Base-by-base conservation (phyloP, 805 yeast genomes). In the Yamadazyma phyllophila region DNA sequence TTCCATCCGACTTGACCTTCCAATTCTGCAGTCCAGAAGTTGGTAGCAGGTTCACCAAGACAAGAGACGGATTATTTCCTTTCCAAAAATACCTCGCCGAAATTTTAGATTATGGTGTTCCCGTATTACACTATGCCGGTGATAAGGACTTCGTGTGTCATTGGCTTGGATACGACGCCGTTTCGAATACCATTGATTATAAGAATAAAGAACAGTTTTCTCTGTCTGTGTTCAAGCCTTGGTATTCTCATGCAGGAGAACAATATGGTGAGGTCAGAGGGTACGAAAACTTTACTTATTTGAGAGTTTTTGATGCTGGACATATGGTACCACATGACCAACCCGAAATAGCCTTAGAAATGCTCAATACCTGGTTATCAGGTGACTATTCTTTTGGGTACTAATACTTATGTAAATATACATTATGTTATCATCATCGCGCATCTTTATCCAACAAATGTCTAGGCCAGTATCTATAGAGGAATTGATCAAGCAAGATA, bases 91-190 rank as follows among this genome's bases (percentile, higher is more conserved):
- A 78, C 42, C 77, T 69, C 15, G 61, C 62, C 7, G 63, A 65
- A 53, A 46, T 75, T 59, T 52, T 71, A 45, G 72, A 71, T 56
- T 65, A 73, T 46, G 84, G 80, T 24, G 58, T 88, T 33, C 95
- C 96, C 8, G 90, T 88, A 2, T 75, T 89, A 59, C 78, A 86
- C 49, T 89, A 88, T 56, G 96, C 96, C 13, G 97, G 96, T 57
- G 96, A 89, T 63, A 87, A 88, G 66, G 97, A 89, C 66, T 88
- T 77, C 65, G 87, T 88, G 56, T 89, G 96, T 67, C 88, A 89
- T 71, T 89, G 96, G 94, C 71, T 88, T 50, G 97, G 96, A 50
- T 86, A 87, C 67, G 78, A 78, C 49, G 91, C 85, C 10, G 67
- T 73, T 67, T 51, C 68, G 27, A 65, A 66, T 36, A 41, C 44